Base-by-base conservation (phyloP, 139 green algal genomes). In the Marvania coccoides region DNA sequence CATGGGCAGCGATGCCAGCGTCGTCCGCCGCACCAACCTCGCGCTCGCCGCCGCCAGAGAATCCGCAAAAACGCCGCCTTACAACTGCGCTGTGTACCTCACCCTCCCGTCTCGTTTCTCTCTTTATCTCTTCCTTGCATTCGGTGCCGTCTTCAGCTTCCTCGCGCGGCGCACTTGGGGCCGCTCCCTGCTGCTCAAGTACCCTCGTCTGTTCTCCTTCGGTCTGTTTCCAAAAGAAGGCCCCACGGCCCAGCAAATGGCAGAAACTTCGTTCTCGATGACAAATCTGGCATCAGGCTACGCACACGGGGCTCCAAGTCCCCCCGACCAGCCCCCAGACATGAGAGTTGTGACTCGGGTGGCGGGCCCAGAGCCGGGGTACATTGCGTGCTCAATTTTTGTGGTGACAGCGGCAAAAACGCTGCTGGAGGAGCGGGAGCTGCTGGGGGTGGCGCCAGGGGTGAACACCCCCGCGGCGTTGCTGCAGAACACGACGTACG, bases 171-270 rank as follows among this genome's bases (percentile, higher is more conserved):
- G 74, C 1, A 13, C 46, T 14, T 82, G 53, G 54, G 90, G 73
- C 19, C 71, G 80, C 0, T 35, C 12, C 5, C 47, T 82, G 13
- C 80, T 86, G 48, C 74, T 83, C 15, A 54, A 59, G 10, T 84
- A 63, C 54, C 63, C 76, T 7, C 24, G 67, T 12, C 14, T 71
- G 5, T 83, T 81, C 57, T 71, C 68, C 12, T 71, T 59, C 15
- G 83, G 84, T 39, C 54, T 87, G 46, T 87, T 90, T 48, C 71
- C 73, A n/a, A 65, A 82, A 12, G 51, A 61, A 6, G 84, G 84
- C 0, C 84, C 84, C 30, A 80, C 53, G 28, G 48, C 79, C 38
- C 31, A 78, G 58, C 80, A 88, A 69, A 72, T 88, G 59, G 40
- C 61, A 23, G 37, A 76, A 14, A 82, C 84, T 1, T 42, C 28